Evolutionary conservation across 352 stramenopile species (phyloP).

Genomic region (Globisporangium iwayamae): DNA sequence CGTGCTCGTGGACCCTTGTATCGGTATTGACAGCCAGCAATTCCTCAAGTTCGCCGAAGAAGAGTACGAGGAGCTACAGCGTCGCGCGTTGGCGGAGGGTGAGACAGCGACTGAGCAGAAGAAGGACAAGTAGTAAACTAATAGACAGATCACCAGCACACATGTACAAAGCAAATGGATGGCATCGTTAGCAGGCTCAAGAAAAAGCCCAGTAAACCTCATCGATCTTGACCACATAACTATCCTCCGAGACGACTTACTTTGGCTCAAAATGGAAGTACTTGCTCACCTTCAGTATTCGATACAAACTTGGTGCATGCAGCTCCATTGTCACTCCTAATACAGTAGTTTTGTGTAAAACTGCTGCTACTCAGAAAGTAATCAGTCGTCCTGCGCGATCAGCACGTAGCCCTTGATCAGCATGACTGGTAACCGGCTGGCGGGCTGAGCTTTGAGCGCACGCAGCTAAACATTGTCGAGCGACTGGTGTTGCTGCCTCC

Average conservation of each 20-base stretch:
- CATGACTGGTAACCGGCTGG: not conserved
- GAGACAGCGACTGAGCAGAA: slow-evolving; percentile 5
- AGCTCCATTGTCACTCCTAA: not conserved
- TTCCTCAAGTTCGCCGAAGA: slow-evolving; percentile 65
- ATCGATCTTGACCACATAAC: not conserved
- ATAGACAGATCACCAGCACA: not conserved
- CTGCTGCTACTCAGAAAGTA: not conserved
- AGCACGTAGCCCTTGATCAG: not conserved
- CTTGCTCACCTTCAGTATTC: not conserved
- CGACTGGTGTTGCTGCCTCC: not conserved
- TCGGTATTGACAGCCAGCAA: slow-evolving; percentile 56
- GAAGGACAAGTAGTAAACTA: slow-evolving; percentile 13
- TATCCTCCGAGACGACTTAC: not conserved
- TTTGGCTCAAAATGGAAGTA: not conserved
- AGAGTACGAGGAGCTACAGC: slow-evolving; percentile 57
- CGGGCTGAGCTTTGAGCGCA: not conserved
- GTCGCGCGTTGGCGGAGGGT: slow-evolving; percentile 17
- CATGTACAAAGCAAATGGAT: not conserved
- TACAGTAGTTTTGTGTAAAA: not conserved
- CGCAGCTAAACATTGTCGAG: not conserved
- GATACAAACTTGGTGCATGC: not conserved
- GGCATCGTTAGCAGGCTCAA: not conserved
- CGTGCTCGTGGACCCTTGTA: slow-evolving; percentile 66
- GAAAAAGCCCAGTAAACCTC: not conserved
- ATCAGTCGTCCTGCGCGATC: not conserved